These are phyloP conservation scores for Alternaria arborescens DNA, from an alignment of 2,329 filamentous ascomycete genomes.

Conservation along the genomic window DNA sequence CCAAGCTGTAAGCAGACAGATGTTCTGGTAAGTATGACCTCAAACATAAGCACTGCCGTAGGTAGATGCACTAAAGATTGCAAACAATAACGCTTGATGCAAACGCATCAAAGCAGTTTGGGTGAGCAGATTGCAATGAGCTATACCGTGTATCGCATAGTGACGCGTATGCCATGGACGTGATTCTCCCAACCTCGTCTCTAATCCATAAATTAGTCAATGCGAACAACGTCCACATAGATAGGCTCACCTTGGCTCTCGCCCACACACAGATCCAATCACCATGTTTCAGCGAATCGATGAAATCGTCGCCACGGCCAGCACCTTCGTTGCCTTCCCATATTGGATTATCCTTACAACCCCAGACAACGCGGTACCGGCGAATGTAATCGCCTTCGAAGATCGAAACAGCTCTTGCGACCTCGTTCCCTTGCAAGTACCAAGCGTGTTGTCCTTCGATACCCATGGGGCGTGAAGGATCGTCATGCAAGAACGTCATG, in stretches of 20 bases:
- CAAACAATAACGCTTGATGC: not conserved
- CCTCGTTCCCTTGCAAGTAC: conserved; percentile 32
- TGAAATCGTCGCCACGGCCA: conserved; percentile 25
- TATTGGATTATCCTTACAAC: conserved; percentile 12
- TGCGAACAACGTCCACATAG: not conserved
- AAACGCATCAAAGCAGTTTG: not conserved
- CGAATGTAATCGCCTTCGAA: conserved; percentile 25
- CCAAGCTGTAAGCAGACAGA: conserved; percentile 8
- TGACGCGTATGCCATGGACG: conserved; percentile 22
- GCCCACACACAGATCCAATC: conserved; percentile 32
- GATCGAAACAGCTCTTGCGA: conserved; percentile 20
- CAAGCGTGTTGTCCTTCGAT: conserved; percentile 26
- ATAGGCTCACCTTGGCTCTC: conserved; percentile 29
- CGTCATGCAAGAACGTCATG: not conserved
- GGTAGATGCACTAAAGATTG: conserved; percentile 18
- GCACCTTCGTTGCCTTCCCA: conserved; percentile 19
- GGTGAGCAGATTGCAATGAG: not conserved
- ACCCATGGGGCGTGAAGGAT: not conserved
- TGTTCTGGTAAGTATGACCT: conserved; percentile 13
- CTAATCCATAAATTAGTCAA: conserved; percentile 10
- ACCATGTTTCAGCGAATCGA: conserved; percentile 21
- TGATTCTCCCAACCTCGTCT: conserved; percentile 30
- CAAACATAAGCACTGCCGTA: conserved; percentile 8
- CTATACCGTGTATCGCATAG: conserved; percentile 23
- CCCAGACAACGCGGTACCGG: conserved; percentile 25